A percentile compares a stretch with the other conserved stretches of the same genome.
phyloP scores from a whole-genome alignment of 2,329 filamentous ascomycete genomes.

The Colletotrichum sp. region DNA sequence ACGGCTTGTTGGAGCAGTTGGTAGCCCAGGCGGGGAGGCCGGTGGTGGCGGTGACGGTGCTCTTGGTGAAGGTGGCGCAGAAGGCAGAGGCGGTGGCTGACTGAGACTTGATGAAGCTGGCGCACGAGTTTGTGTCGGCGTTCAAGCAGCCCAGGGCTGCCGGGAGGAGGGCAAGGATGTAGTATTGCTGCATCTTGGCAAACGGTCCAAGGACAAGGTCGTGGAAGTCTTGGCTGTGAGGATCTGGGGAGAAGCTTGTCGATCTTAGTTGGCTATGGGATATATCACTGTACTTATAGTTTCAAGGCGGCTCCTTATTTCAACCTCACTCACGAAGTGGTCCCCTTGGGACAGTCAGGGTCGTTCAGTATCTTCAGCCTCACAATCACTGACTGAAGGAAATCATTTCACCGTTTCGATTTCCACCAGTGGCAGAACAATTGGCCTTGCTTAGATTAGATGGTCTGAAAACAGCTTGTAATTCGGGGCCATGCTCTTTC shows the following conservation, averaged over 20 bases:
- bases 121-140: slow-evolving; percentile 30
- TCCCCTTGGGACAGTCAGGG: not conserved
- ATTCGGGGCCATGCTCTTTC: not conserved
- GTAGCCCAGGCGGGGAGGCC: slow-evolving; percentile 32
- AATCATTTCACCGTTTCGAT: not conserved
- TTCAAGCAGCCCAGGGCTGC: slow-evolving; percentile 33
- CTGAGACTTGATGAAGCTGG: slow-evolving; percentile 35
- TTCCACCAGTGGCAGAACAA: not conserved
- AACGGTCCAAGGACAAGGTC: not conserved
- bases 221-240: not conserved
- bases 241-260: not conserved
- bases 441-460: not conserved
- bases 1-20: slow-evolving; percentile 30
- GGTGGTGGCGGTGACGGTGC: slow-evolving; percentile 29
- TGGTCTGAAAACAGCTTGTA: not conserved
- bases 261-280: not conserved
- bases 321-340: no score
- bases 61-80: slow-evolving; percentile 36
- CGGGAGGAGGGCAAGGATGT: slow-evolving; percentile 26
- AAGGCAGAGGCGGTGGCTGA: slow-evolving; percentile 34
- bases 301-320: not conserved
- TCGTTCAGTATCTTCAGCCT: not conserved
- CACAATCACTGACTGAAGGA: not conserved
- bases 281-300: not conserved
- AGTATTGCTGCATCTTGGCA: slow-evolving; percentile 22